A percentile compares a stretch with the other conserved stretches of the same genome.
phyloP scores from a whole-genome alignment of 257 asterid genomes.

The Gardenia jasminoides region DNA sequence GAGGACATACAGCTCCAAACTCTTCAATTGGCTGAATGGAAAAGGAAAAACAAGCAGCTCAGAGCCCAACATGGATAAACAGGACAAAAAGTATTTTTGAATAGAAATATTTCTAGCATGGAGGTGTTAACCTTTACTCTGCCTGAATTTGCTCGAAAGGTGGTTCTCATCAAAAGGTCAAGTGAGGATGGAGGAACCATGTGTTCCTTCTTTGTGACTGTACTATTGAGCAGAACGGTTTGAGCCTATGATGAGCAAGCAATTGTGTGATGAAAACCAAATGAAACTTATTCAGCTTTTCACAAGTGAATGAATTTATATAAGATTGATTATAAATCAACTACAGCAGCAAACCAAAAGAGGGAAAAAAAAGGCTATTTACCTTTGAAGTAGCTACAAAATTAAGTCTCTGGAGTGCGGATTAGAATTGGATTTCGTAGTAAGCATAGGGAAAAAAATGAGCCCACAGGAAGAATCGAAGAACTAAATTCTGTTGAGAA shows the following conservation, averaged over 20 bases:
- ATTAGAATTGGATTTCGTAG: conserved; percentile 20
- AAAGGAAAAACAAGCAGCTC: neutral
- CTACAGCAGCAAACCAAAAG: neutral
- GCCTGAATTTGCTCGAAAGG: conserved; percentile 22
- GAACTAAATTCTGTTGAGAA: conserved; percentile 33
- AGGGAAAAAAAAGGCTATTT: neutral
- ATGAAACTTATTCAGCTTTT: neutral
- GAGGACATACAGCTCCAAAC: conserved; percentile 28
- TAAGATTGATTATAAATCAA: no score
- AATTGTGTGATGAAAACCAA: conserved; percentile 14
- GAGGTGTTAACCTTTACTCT: conserved; percentile 15
- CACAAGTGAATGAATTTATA: neutral
- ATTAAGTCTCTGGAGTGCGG: conserved; percentile 32
- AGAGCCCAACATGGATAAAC: neutral
- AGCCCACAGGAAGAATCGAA: conserved; percentile 30
- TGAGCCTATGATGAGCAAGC: conserved; percentile 17
- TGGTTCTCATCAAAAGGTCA: conserved; percentile 15
- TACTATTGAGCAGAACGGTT: conserved; percentile 20
- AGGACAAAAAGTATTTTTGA: neutral
- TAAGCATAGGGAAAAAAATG: conserved; percentile 29
- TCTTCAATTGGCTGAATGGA: conserved; percentile 27
- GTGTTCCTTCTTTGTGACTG: conserved; percentile 27
- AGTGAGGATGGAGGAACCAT: conserved; percentile 25
- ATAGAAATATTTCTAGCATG: neutral
- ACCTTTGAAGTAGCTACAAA: conserved; percentile 39